phyloP scores from a whole-genome alignment of 345 rosid species.

The Populus deltoides region DNA sequence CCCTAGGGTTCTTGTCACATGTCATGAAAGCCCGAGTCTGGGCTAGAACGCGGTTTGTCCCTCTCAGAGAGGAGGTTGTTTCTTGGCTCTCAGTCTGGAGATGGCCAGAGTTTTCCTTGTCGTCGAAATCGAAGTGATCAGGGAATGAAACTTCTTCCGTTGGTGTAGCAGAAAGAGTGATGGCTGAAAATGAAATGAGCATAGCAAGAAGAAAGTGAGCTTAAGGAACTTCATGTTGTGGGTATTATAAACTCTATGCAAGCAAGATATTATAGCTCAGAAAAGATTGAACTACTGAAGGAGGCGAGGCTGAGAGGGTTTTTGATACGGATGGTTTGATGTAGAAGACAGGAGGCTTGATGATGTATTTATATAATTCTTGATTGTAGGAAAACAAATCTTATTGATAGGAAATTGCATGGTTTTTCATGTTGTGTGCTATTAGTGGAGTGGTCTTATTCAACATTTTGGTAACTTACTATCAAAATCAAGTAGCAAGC shows the following conservation, averaged over 20 bases:
- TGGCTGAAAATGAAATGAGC: background rate
- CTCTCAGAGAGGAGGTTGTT: background rate
- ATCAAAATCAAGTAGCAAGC: background rate
- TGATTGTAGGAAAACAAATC: background rate
- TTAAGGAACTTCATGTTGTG: background rate
- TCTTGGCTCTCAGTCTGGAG: background rate
- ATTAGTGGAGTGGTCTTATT: background rate
- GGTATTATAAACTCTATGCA: background rate
- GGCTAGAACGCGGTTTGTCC: background rate
- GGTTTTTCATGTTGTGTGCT: background rate
- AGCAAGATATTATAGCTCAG: background rate
- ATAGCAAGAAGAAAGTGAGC: background rate
- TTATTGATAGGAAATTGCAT: background rate
- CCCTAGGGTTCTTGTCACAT: constrained; percentile 32
- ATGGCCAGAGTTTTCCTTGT: background rate
- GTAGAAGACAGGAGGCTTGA: background rate
- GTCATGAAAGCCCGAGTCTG: background rate
- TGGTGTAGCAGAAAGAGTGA: background rate
- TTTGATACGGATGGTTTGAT: no score
- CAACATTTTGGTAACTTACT: background rate
- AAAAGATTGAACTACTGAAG: background rate
- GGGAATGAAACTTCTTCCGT: background rate
- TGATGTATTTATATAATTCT: background rate
- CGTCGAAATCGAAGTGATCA: background rate
- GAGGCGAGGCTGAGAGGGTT: background rate